phyloP scores from a whole-genome alignment of 495 filamentous ascomycete genomes.

The Neurospora intermedia region DNA sequence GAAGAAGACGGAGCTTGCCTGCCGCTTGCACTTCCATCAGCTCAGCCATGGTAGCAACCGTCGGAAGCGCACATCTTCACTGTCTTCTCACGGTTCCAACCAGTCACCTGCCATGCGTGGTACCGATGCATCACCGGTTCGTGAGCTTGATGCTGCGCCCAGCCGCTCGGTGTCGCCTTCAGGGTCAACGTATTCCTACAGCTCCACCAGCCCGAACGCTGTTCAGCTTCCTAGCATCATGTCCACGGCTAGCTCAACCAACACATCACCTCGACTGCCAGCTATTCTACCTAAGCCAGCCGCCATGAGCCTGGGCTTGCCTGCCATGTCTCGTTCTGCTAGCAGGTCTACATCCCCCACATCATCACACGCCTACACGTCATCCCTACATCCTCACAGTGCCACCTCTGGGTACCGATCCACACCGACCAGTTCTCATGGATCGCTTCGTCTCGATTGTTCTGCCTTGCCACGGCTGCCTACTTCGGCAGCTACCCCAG shows the following conservation, averaged over 20 bases:
- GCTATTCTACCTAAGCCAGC: slow-evolving; percentile 51
- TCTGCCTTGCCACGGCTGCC: slow-evolving; percentile 29
- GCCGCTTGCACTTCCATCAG: slow-evolving; percentile 76
- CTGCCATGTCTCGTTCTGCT: slow-evolving; percentile 7
- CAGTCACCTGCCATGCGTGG: slow-evolving; percentile 36
- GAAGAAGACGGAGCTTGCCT: slow-evolving; percentile 78
- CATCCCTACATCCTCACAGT: slow-evolving; percentile 22
- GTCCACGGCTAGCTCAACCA: slow-evolving; percentile 18
- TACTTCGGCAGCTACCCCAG: slow-evolving; percentile 17
- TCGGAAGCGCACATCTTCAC: slow-evolving; percentile 53
- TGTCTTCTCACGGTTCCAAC: slow-evolving; percentile 42
- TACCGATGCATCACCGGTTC: slow-evolving; percentile 36
- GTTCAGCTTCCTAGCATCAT: slow-evolving; percentile 39
- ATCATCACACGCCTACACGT: slow-evolving; percentile 23
- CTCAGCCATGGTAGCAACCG: slow-evolving; percentile 70
- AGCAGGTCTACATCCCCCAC: slow-evolving; percentile 22
- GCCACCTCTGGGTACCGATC: slow-evolving; percentile 19
- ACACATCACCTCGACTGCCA: slow-evolving; percentile 36
- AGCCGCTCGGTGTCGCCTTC: slow-evolving; percentile 30
- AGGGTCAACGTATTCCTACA: slow-evolving; percentile 25
- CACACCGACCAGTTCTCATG: slow-evolving; percentile 17
- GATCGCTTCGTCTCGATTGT: slow-evolving; percentile 41
- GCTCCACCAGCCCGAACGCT: slow-evolving; percentile 24
- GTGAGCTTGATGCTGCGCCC: slow-evolving; percentile 21
- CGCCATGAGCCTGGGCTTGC: slow-evolving; percentile 33